Percentiles rank a stretch among this genome's conserved stretches.
Conservation (phyloP, 768 basidiomycete species). For the Rhizopogon vinicolor region DNA sequence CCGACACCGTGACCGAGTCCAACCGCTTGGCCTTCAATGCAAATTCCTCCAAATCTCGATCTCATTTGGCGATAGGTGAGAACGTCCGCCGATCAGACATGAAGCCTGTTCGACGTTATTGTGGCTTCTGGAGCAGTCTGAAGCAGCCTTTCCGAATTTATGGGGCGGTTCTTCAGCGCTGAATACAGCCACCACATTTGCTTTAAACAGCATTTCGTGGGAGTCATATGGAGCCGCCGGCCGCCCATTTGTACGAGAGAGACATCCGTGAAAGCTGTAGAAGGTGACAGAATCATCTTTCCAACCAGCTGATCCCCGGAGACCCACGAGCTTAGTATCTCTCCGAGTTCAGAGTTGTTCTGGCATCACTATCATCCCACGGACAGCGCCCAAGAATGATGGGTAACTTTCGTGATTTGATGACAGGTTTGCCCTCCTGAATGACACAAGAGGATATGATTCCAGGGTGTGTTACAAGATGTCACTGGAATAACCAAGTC, state of each 20-base stretch:
- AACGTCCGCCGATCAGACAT: not conserved
- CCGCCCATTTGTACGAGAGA: not conserved
- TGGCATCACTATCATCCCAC: conserved; percentile 5
- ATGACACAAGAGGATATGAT: not conserved
- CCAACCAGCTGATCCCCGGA: no score
- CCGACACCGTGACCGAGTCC: no score
- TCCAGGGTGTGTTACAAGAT: not conserved
- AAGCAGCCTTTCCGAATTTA: not conserved
- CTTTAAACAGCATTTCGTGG: conserved; percentile 3
- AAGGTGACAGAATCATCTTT: not conserved
- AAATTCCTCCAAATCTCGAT: not conserved
- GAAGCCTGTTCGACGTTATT: not conserved
- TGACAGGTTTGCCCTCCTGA: not conserved
- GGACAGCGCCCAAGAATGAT: not conserved
- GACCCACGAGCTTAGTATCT: no score
- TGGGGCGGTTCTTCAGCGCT: not conserved
- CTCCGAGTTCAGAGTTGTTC: no score
- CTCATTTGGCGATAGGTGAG: not conserved
- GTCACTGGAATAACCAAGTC: not conserved
- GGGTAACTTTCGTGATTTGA: not conserved
- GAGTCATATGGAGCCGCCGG: conserved; percentile 3
- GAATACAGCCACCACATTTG: no score
- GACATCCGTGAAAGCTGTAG: not conserved
- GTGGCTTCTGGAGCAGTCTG: not conserved
- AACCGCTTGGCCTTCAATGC: not conserved